Evolutionary conservation across 805 yeast genomes (phyloP).

Genomic region (Candida berthetii): DNA sequence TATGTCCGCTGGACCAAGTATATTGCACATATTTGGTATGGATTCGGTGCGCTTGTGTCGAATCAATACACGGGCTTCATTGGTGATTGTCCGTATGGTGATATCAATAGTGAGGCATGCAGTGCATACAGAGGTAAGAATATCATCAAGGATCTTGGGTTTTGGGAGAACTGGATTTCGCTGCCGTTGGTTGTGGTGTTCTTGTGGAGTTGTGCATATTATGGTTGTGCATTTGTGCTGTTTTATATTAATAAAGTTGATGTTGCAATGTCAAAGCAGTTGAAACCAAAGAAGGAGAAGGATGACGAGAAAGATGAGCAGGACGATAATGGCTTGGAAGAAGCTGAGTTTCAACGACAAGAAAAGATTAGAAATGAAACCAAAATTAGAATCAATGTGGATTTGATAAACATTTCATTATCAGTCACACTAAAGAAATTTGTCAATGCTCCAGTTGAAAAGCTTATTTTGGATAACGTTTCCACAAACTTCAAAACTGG

Average conservation of each 20-base stretch:
- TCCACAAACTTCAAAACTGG: constrained; percentile 19
- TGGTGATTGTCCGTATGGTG: constrained; percentile 50
- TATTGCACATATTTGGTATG: constrained; percentile 72
- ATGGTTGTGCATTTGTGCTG: constrained; percentile 39
- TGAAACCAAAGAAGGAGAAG: constrained; percentile 3
- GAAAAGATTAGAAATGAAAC: neutral
- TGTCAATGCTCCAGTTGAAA: constrained; percentile 2
- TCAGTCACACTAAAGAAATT: neutral
- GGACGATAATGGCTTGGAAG: neutral
- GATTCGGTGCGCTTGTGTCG: constrained; percentile 61
- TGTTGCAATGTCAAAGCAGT: constrained; percentile 16
- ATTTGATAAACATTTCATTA: neutral
- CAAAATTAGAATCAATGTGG: neutral
- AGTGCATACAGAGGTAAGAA: constrained; percentile 45
- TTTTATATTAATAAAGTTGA: constrained; percentile 36
- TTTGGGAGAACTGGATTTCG: constrained; percentile 55
- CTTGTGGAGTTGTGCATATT: constrained; percentile 54
- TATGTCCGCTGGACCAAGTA: constrained; percentile 84
- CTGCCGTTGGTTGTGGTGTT: constrained; percentile 57
- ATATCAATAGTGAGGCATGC: constrained; percentile 27
- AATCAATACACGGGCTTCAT: constrained; percentile 58
- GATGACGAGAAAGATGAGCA: constrained; percentile 2
- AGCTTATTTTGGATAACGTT: constrained; percentile 10
- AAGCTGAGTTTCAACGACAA: neutral
- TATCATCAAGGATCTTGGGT: constrained; percentile 53